Conservation (phyloP, 2,329 filamentous ascomycete genomes). For the Rutstroemia sydowiana region DNA sequence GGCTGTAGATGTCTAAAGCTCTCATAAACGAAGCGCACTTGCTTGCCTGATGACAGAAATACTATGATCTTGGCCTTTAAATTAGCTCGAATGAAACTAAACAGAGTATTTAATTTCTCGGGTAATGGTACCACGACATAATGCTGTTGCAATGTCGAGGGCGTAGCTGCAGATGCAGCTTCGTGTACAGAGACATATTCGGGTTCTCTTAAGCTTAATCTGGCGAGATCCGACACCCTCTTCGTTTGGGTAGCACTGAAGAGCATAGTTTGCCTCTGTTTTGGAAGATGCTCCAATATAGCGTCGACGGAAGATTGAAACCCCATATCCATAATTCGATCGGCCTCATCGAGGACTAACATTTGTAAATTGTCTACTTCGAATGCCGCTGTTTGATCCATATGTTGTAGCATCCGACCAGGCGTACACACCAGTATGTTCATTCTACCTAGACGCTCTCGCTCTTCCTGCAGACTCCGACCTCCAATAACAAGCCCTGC, state of each 20-base stretch:
- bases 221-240: slow-evolving; percentile 83
- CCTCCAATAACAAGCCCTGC: slow-evolving; percentile 91
- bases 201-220: slow-evolving; percentile 79
- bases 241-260: slow-evolving; percentile 97
- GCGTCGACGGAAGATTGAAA: slow-evolving; percentile 89
- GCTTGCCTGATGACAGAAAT: slow-evolving; percentile 91
- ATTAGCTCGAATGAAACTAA: slow-evolving; percentile 85
- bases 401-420: slow-evolving; percentile 87
- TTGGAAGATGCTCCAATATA: slow-evolving; percentile 83
- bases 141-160: slow-evolving; percentile 77
- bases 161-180: slow-evolving; percentile 70
- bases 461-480: slow-evolving; percentile 80
- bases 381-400: slow-evolving; percentile 87
- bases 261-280: slow-evolving; percentile 78
- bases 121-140: slow-evolving; percentile 80
- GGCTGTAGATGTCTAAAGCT: slow-evolving; percentile 88
- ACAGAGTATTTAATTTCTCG: slow-evolving; percentile 87
- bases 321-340: slow-evolving; percentile 96
- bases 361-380: slow-evolving; percentile 88
- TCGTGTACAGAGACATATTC: slow-evolving; percentile 96
- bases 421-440: slow-evolving; percentile 96
- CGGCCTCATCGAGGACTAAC: slow-evolving; percentile 89
- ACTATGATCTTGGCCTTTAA: slow-evolving; percentile 93
- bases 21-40: slow-evolving; percentile 94
- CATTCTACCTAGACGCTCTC: slow-evolving; percentile 79